Percentiles rank a stretch among this genome's conserved stretches.
Conservation (phyloP, 192 early-diverging fungal species). For the Phycomyces nitens region DNA sequence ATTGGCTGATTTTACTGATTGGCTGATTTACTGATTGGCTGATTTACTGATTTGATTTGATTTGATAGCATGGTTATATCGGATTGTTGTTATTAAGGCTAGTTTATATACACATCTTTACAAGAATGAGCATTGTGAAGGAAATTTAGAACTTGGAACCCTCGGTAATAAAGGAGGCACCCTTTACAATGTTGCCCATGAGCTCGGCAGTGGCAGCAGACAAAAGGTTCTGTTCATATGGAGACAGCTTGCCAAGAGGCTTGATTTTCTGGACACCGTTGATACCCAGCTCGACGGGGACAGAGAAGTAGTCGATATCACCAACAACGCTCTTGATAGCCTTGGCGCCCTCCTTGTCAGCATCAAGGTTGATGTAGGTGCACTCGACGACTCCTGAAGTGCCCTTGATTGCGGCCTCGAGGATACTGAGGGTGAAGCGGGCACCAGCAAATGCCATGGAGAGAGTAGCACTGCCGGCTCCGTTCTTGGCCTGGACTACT, state of each 20-base stretch:
- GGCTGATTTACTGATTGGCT: too few species aligned
- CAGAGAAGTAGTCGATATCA: constrained; percentile 73
- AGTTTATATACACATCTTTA: too few species aligned
- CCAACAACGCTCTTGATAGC: constrained; percentile 34
- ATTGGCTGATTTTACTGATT: too few species aligned
- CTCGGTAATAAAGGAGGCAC: constrained; percentile 39
- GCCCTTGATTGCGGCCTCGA: constrained; percentile 72
- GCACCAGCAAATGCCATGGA: constrained; percentile 90
- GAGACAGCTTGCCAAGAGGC: constrained; percentile 69
- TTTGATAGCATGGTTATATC: too few species aligned
- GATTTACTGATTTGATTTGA: too few species aligned
- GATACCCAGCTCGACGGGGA: constrained; percentile 72
- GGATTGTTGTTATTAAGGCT: too few species aligned
- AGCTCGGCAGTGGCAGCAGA: constrained; percentile 83
- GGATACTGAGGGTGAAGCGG: constrained; percentile 89
- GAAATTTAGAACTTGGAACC: constrained; percentile 13
- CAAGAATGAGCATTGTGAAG: background rate
- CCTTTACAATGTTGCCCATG: constrained; percentile 91
- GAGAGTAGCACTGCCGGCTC: constrained; percentile 85
- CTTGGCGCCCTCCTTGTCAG: constrained; percentile 14
- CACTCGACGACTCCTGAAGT: constrained; percentile 86
- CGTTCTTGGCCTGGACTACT: constrained; percentile 99
- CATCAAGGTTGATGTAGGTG: constrained; percentile 77
- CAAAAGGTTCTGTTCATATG: constrained; percentile 85
- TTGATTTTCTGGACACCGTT: constrained; percentile 90